Percentiles rank a stretch among this genome's conserved stretches.
Conservation (phyloP, 192 early-diverging fungal species). For the Entomortierella beljakovae region DNA sequence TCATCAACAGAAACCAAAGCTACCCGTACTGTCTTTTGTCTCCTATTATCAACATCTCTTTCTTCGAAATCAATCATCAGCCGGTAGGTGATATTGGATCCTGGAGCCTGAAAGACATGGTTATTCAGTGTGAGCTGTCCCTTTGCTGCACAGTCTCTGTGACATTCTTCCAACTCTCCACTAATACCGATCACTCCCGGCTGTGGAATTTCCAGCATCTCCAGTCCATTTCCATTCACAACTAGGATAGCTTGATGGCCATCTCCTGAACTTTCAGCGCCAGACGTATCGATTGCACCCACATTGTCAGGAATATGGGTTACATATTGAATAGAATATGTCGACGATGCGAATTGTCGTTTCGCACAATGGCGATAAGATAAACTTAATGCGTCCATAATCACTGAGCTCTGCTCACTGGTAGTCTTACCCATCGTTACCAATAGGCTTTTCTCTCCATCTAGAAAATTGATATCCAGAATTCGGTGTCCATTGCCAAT, state of each 20-base stretch:
- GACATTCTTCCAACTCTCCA: not conserved
- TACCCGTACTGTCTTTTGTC: not conserved
- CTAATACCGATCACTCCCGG: not conserved
- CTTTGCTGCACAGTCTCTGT: not conserved
- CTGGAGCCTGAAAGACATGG: conserved; percentile 4
- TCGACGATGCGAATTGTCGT: conserved; percentile 11
- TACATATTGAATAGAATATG: conserved; percentile 8
- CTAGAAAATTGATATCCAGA: conserved; percentile 10
- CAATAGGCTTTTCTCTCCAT: conserved; percentile 18
- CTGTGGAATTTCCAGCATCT: conserved; percentile 9
- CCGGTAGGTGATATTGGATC: not conserved
- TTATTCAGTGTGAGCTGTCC: not conserved
- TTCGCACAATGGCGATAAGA: conserved; percentile 6
- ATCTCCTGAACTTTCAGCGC: too few species aligned
- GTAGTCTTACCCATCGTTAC: conserved; percentile 1
- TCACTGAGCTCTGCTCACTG: conserved; percentile 6
- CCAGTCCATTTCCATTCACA: conserved; percentile 16
- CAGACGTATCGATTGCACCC: too few species aligned
- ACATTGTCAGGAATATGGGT: not conserved
- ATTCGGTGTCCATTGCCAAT: not conserved
- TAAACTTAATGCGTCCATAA: conserved; percentile 17
- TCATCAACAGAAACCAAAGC: not conserved
- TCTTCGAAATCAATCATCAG: conserved; percentile 21
- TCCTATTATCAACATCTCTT: not conserved
- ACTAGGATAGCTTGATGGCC: conserved; percentile 1